Evolutionary conservation across 192 early-diverging fungal genomes (phyloP).

Genomic region (Coemansia interrupta): DNA sequence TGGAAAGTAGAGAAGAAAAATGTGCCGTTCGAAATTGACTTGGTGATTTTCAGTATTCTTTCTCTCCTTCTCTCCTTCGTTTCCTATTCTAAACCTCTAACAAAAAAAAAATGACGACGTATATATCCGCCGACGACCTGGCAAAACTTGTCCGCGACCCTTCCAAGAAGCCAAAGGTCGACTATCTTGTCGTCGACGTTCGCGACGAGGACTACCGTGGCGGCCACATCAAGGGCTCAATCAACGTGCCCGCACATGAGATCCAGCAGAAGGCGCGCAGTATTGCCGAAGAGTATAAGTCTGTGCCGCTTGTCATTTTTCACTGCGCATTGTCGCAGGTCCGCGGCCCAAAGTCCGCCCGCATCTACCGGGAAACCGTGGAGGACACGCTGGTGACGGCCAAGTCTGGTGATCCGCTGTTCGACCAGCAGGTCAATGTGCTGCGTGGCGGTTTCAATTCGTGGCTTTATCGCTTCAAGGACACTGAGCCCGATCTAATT

Average conservation of each 20-base stretch:
- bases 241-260: conserved; percentile 70
- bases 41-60: neutral
- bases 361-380: conserved; percentile 57
- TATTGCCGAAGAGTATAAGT: conserved; percentile 53
- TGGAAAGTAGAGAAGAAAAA: neutral
- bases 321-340: conserved; percentile 87
- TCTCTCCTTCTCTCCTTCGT: conserved; percentile 2
- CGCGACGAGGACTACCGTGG: conserved; percentile 58
- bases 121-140: conserved; percentile 47
- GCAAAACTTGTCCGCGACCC: conserved; percentile 58
- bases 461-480: conserved; percentile 59
- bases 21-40: no score
- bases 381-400: conserved; percentile 15
- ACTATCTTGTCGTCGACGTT: conserved; percentile 76
- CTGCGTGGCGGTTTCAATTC: conserved; percentile 64
- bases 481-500: conserved; percentile 56
- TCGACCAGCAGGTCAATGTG: conserved; percentile 55
- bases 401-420: conserved; percentile 8
- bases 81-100: neutral
- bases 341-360: conserved; percentile 71
- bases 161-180: conserved; percentile 55
- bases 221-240: conserved; percentile 75
- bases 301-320: conserved; percentile 70
- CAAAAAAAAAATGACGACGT: conserved; percentile 9
- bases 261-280: conserved; percentile 50